Conservation (phyloP, 208 protist species). For the Trypanosoma scelopori region DNA sequence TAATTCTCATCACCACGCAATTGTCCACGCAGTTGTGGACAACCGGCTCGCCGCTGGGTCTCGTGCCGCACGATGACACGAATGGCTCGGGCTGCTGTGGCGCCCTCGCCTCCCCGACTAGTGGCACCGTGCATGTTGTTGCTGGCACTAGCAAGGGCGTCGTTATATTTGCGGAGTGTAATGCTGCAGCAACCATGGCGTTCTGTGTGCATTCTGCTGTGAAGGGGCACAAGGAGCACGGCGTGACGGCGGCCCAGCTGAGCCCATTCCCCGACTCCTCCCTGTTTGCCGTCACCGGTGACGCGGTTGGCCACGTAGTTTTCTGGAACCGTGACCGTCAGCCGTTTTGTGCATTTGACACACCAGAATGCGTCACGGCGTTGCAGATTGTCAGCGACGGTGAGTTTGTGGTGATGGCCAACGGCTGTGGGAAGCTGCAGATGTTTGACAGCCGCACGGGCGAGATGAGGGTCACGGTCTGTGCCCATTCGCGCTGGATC, state of each 20-base stretch:
- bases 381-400: slow-evolving; percentile 34
- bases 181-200: neutral
- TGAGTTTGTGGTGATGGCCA: slow-evolving; percentile 41
- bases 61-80: slow-evolving; percentile 15
- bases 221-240: slow-evolving; percentile 36
- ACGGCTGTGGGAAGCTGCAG: slow-evolving; percentile 50
- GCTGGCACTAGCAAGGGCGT: slow-evolving; percentile 30
- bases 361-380: slow-evolving; percentile 44
- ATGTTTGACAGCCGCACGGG: slow-evolving; percentile 38
- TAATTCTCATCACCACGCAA: slow-evolving; percentile 20
- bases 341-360: slow-evolving; percentile 19
- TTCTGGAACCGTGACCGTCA: slow-evolving; percentile 40
- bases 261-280: slow-evolving; percentile 11
- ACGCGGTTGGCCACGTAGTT: slow-evolving; percentile 38
- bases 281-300: slow-evolving; percentile 35
- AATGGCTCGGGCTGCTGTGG: slow-evolving; percentile 24
- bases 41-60: neutral
- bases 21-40: slow-evolving; percentile 23
- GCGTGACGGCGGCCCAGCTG: slow-evolving; percentile 45
- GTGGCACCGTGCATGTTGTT: slow-evolving; percentile 15
- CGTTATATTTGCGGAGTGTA: slow-evolving; percentile 25
- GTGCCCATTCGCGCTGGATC: slow-evolving; percentile 72
- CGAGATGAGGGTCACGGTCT: slow-evolving; percentile 32
- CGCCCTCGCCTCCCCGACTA: neutral
- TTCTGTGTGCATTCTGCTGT: slow-evolving; percentile 17